Evolutionary conservation across 2,329 filamentous ascomycete species (phyloP).

Genomic region (Aureobasidium pullulans): DNA sequence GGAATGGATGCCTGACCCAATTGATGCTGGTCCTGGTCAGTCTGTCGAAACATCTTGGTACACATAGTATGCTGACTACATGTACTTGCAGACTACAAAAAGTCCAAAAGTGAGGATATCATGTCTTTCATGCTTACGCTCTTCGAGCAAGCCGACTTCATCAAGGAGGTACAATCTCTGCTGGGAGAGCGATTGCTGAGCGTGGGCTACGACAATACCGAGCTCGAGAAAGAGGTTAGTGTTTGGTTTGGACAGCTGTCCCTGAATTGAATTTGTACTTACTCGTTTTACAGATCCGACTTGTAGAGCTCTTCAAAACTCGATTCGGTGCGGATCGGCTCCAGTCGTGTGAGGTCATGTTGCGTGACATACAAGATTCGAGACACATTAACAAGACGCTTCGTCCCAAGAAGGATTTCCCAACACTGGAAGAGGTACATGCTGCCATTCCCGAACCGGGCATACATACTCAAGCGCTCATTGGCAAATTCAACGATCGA

Average conservation of each 20-base stretch:
- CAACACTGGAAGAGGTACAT: slow-evolving; percentile 26
- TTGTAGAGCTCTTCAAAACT: slow-evolving; percentile 79
- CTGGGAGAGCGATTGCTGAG: slow-evolving; percentile 73
- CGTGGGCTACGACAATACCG: slow-evolving; percentile 47
- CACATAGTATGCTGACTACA: not conserved
- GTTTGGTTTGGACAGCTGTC: not conserved
- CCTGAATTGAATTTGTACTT: not conserved
- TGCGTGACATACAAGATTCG: slow-evolving; percentile 85
- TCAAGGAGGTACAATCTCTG: slow-evolving; percentile 85
- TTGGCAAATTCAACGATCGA: slow-evolving; percentile 4
- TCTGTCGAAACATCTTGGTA: not conserved
- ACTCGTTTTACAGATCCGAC: slow-evolving; percentile 45
- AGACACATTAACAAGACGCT: slow-evolving; percentile 47
- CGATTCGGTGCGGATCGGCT: slow-evolving; percentile 79
- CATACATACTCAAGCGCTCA: slow-evolving; percentile 26
- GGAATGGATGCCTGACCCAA: slow-evolving; percentile 85
- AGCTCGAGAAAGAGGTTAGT: slow-evolving; percentile 62
- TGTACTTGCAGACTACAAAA: slow-evolving; percentile 58
- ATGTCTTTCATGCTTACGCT: slow-evolving; percentile 84
- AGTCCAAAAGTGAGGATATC: slow-evolving; percentile 81
- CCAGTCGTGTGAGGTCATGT: slow-evolving; percentile 95
- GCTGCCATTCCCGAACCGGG: slow-evolving; percentile 29
- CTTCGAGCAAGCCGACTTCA: slow-evolving; percentile 87
- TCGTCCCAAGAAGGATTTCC: slow-evolving; percentile 24
- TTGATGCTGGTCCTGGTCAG: slow-evolving; percentile 67